Base-by-base conservation (phyloP, 306 rosid species). In the Cicer pinnatifidum region DNA sequence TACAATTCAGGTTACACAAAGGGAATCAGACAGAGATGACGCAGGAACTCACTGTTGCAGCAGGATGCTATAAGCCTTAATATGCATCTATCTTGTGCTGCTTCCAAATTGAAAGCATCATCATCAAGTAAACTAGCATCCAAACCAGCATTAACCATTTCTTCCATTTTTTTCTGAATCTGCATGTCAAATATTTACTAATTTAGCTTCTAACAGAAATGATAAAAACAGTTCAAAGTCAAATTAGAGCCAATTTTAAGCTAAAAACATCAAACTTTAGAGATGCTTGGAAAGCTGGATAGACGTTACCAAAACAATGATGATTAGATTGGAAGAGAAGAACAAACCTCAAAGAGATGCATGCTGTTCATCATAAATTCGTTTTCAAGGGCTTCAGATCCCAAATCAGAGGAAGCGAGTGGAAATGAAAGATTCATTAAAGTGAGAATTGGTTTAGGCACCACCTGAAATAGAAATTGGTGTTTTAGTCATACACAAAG, bases 61-160 rank as follows among this genome's bases (percentile, higher is more conserved):
- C 99, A 94, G 47, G 99, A 89, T 28, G 89, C 99, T 67, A 91
- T 94, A 48, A 94, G 96, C 88, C 91, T 86, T 77, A 94, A 81
- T 52, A 91, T 90, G 85, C 97, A 91, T 81, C 88, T 88, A 83
- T 94, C 99, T 87, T 94, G 99, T 47, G 96, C 95, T 41, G 96
- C 89, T 88, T 94, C 99, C 16, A 82, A 50, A 80, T 83, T 84
- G 79, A 94, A 94, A 75, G 92, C 88, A 69, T 88, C 96, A 15
- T 94, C 99, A 62, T 91, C 97, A 67, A 94, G 89, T 64, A 80
- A 81, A 44, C 77, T 61, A 57, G 88, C 80, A 71, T 91, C 91
- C 74, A 88, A 77, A 69, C 96, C 95, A 17, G 74, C 82, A 77
- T 53, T 72, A 65, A 83, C 87, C 88, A 81, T 74, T 85, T 91